Evolutionary conservation across 495 filamentous ascomycete species (phyloP).

Genomic region (Aspergillus funiculosus): DNA sequence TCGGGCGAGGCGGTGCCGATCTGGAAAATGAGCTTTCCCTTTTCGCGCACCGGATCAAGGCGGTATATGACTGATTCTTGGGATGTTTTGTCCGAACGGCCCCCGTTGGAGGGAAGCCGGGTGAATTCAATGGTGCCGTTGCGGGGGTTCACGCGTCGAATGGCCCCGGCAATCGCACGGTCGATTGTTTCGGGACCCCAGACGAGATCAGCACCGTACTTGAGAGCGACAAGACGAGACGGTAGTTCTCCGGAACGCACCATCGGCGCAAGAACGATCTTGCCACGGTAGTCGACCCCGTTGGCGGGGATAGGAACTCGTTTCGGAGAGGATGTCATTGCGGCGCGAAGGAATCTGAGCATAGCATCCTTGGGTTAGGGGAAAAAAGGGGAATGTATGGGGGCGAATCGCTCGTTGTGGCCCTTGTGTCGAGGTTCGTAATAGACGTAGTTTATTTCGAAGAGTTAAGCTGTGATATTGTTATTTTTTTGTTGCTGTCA

Average conservation of each 20-base stretch:
- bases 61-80: constrained; percentile 77
- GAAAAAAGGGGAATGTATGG: background rate
- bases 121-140: constrained; percentile 79
- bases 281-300: constrained; percentile 89
- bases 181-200: constrained; percentile 98
- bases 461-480: no score
- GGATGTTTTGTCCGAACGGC: constrained; percentile 38
- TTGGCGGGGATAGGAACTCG: constrained; percentile 77
- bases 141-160: constrained; percentile 63
- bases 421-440: background rate
- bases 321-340: constrained; percentile 49
- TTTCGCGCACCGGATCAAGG: constrained; percentile 69
- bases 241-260: constrained; percentile 93
- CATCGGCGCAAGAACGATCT: constrained; percentile 94
- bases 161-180: constrained; percentile 78
- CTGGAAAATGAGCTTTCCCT: constrained; percentile 74
- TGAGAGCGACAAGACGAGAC: constrained; percentile 75
- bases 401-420: no score
- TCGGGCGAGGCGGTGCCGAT: constrained; percentile 79
- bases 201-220: constrained; percentile 94
- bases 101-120: constrained; percentile 63
- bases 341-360: constrained; percentile 38
- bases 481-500: constrained; percentile 1
- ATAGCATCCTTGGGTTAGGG: constrained; percentile 33
- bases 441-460: background rate